Base-by-base conservation (phyloP, 139 green algal species). In the Penium margaritaceum region DNA sequence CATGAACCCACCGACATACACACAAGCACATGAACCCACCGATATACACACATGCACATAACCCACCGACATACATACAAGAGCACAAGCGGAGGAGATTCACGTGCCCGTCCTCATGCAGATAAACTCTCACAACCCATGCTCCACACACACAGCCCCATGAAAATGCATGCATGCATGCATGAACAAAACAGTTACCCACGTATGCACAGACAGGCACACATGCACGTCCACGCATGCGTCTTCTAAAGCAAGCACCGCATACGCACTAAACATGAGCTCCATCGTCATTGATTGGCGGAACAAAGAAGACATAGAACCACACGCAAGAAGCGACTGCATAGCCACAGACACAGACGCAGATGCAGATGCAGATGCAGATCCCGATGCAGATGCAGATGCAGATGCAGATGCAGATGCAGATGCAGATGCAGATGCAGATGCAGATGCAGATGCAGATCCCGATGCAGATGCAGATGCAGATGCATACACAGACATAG, bases 251-350 rank as follows among this genome's bases (percentile, higher is more conserved):
- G 70, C 24, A 3, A 58, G 70, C 35, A 77, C 70, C 0, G 29
- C 70, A 60, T 77, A 77, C 5, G 70, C 35, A 21, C 71, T 30
- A 58, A 77, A 60, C 33, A 74, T 34, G 32, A 74, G 46, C 43
- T 72, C 43, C 21, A 34, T 27, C 21, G 35, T 57, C 34, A 32
- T 70, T 32, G n/a, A n/a, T n/a, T n/a, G n/a, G n/a, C n/a, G n/a
- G n/a, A n/a, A n/a, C n/a, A n/a, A n/a, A n/a, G n/a, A n/a, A n/a
- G n/a, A n/a, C n/a, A n/a, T n/a, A n/a, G n/a, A n/a, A n/a, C n/a
- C n/a, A n/a, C n/a, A n/a, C n/a, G n/a, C n/a, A n/a, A n/a, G n/a
- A n/a, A n/a, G n/a, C n/a, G n/a, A n/a, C n/a, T n/a, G n/a, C n/a
- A n/a, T n/a, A n/a, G n/a, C n/a, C n/a, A n/a, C n/a, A n/a, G n/a